These are phyloP conservation scores for Pelargonium myrrhifolium DNA, from an alignment of 441 rosid genomes.

Conservation along the genomic window DNA sequence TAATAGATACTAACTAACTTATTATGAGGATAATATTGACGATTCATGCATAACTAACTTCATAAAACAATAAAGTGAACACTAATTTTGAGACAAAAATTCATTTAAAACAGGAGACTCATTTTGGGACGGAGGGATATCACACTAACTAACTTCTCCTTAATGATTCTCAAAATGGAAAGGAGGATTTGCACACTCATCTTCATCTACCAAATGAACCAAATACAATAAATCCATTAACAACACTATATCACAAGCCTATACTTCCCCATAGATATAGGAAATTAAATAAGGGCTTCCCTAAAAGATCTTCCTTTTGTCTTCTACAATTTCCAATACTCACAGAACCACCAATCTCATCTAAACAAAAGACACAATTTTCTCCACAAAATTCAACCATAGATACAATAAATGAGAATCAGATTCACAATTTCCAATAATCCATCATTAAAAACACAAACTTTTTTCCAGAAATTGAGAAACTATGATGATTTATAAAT, in stretches of 20 bases:
- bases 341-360: neutral
- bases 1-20: too few relatives aligned
- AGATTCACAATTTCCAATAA: neutral
- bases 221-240: neutral
- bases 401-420: too few relatives aligned
- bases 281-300: neutral
- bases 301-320: neutral
- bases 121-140: too few relatives aligned
- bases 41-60: too few relatives aligned
- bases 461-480: constrained; percentile 8
- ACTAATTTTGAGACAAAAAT: too few relatives aligned
- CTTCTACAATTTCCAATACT: neutral
- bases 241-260: neutral
- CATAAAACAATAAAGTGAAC: too few relatives aligned
- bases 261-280: neutral
- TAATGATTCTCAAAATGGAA: too few relatives aligned
- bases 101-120: too few relatives aligned
- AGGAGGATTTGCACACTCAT: neutral
- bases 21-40: too few relatives aligned
- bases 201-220: neutral
- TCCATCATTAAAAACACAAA: neutral
- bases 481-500: neutral
- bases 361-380: neutral
- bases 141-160: too few relatives aligned
- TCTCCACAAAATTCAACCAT: too few relatives aligned